Base-by-base conservation (phyloP, 352 stramenopile genomes). In the Pythium apleroticum region DNA sequence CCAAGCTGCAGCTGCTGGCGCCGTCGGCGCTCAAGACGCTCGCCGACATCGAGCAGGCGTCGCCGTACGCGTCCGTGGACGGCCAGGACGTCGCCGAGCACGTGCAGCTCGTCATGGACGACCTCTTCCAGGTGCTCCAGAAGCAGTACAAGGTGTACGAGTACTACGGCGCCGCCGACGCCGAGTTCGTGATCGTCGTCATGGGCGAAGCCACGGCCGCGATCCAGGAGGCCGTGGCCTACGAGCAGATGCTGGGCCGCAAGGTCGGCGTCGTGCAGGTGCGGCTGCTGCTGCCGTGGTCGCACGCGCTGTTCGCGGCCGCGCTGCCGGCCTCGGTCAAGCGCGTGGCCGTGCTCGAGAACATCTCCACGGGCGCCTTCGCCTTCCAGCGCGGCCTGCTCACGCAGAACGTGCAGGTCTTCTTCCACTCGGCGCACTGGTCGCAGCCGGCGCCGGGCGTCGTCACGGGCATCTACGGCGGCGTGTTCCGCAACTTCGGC, bases 71-170 rank as follows among this genome's bases (percentile, higher is more conserved):
- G 10, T n/a, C 71, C 4, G 45, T 62, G 39, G 39, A 63, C 28
- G 72, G 73, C 22, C 54, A 61, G 30, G 57, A 70, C 20, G 72
- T 77, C 22, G 81, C 77, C n/a, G 77, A 93, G 52, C 79, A 91
- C 53, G 72, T 95, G 56, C 80, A 93, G 68, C 46, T 48, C 20
- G 79, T 89, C 37, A 91, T 93, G 83, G 75, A 92, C 73, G 77
- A 89, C 49, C 70, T 91, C 12, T 90, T 83, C 65, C 76, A 82
- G 35, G 82, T 90, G 31, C 75, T 90, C 27, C 80, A 90, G 68
- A 78, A 80, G 55, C 81, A 92, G 69, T 93, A 93, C 75, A 77
- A 81, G 22, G 73, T 94, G 50, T 93, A 90, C 74, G 86, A 95
- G 69, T 94, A 95, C 71, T 70, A 76, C 39, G 86, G 86, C 45